phyloP scores from a whole-genome alignment of 2,329 filamentous ascomycete genomes.

The Stachybotrys chartarum region DNA sequence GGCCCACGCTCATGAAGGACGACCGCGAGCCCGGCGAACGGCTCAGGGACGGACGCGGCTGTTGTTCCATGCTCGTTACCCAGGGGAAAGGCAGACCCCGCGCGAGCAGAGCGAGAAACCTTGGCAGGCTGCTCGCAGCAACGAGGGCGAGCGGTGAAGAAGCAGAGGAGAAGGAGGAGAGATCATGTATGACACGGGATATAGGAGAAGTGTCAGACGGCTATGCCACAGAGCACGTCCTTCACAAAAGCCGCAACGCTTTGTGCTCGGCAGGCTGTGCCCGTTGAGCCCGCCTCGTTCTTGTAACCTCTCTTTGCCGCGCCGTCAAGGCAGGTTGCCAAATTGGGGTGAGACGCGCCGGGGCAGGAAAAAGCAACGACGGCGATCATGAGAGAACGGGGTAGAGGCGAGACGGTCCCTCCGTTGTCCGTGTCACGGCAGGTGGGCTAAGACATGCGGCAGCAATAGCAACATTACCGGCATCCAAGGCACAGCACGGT shows the following conservation, averaged over 20 bases:
- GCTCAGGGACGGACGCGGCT: conserved; percentile 4
- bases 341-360: not conserved
- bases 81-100: not conserved
- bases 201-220: too few species aligned
- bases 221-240: too few species aligned
- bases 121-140: not conserved
- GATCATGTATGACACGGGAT: too few species aligned
- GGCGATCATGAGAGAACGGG: not conserved
- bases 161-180: too few species aligned
- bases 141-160: not conserved
- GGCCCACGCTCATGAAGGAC: conserved; percentile 17
- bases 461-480: not conserved
- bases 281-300: too few species aligned
- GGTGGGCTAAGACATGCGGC: not conserved
- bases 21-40: conserved; percentile 13
- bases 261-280: not conserved
- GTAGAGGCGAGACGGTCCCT: not conserved
- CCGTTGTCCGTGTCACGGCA: not conserved
- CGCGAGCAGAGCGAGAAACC: not conserved
- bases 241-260: not conserved
- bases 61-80: not conserved
- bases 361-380: not conserved
- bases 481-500: not conserved
- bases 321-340: not conserved
- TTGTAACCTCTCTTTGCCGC: not conserved